phyloP scores from a whole-genome alignment of 345 rosid species.

The Microthlaspi erraticum region DNA sequence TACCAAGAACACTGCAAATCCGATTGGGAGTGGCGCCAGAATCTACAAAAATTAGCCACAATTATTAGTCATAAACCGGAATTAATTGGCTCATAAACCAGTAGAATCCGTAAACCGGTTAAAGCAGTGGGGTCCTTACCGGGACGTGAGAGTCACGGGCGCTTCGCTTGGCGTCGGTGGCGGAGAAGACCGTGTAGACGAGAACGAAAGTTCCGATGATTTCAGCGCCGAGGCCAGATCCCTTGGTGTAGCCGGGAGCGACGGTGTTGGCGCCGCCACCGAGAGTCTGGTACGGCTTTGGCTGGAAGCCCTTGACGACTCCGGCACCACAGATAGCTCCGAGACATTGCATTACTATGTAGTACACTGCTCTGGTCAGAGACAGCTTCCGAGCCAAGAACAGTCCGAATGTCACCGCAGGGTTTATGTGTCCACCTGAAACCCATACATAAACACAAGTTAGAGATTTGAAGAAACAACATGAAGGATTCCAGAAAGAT shows the following conservation, averaged over 20 bases:
- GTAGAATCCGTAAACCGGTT: neutral
- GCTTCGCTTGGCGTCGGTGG: slow-evolving; percentile 59
- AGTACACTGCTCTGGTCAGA: slow-evolving; percentile 43
- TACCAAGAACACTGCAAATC: slow-evolving; percentile 60
- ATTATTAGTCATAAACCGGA: neutral
- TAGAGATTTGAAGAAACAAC: neutral
- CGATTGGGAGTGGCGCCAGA: slow-evolving; percentile 57
- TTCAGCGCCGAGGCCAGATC: slow-evolving; percentile 53
- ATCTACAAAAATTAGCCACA: slow-evolving; percentile 42
- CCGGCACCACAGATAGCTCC: slow-evolving; percentile 58
- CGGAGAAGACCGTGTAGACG: slow-evolving; percentile 54
- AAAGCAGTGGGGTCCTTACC: neutral
- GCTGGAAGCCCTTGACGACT: slow-evolving; percentile 56
- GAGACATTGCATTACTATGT: slow-evolving; percentile 49
- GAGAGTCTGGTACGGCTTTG: slow-evolving; percentile 37
- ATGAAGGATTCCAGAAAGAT: neutral
- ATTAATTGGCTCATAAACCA: neutral
- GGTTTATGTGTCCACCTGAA: slow-evolving; percentile 57
- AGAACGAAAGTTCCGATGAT: slow-evolving; percentile 51
- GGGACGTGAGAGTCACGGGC: slow-evolving; percentile 64
- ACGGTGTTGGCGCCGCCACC: slow-evolving; percentile 59
- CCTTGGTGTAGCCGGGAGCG: slow-evolving; percentile 52
- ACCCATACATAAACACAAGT: neutral
- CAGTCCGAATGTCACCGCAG: slow-evolving; percentile 48
- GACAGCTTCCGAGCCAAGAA: slow-evolving; percentile 46